phyloP scores from a whole-genome alignment of 495 filamentous ascomycete genomes.

The Penicillium turbatum region DNA sequence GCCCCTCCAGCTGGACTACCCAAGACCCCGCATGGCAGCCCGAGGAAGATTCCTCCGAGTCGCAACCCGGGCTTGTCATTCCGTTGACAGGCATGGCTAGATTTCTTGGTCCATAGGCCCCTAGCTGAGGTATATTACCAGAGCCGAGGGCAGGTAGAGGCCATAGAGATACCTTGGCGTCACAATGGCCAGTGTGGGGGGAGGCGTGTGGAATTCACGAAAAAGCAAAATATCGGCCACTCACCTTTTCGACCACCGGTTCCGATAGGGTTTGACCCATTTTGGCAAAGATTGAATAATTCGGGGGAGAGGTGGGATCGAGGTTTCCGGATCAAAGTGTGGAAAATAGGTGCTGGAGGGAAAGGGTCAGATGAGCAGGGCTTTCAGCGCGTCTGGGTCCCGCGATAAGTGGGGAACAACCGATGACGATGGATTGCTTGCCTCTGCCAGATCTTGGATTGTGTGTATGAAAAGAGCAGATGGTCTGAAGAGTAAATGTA shows the following conservation, averaged over 20 bases:
- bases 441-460: background rate
- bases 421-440: constrained; percentile 17
- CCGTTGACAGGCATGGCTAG: background rate
- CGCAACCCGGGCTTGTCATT: background rate
- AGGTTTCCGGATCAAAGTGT: constrained; percentile 14
- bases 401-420: constrained; percentile 30
- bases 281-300: constrained; percentile 31
- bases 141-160: constrained; percentile 14
- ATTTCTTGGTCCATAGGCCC: background rate
- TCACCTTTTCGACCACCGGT: constrained; percentile 97
- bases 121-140: background rate
- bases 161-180: constrained; percentile 10
- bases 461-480: background rate
- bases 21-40: constrained; percentile 25
- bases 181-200: constrained; percentile 31
- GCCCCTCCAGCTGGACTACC: constrained; percentile 25
- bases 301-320: constrained; percentile 10
- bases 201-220: constrained; percentile 19
- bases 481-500: background rate
- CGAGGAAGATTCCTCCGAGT: constrained; percentile 1
- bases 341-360: constrained; percentile 15
- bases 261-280: constrained; percentile 99
- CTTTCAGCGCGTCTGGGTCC: constrained; percentile 30
- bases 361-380: constrained; percentile 31
- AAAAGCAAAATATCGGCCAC: constrained; percentile 30